Base-by-base conservation (phyloP, 208 protist species). In the Crithidia expoeki region DNA sequence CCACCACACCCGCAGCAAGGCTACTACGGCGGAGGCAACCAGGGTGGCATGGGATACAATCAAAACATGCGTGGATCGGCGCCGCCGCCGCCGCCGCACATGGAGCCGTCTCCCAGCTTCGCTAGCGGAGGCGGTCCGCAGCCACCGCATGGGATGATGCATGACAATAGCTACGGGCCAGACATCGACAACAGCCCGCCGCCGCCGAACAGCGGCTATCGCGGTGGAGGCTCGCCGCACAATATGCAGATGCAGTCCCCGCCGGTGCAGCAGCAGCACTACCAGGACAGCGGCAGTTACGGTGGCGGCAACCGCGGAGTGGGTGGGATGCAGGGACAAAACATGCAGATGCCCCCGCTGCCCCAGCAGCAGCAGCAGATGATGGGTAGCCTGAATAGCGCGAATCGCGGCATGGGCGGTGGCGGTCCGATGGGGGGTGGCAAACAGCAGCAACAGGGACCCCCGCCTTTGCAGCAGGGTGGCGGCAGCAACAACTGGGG, bases 221-320 rank as follows among this genome's bases (percentile, higher is more conserved):
- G 69, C 42, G 56, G 56, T n/a, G 56, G 56, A 9, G 33, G 53
- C 16, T 49, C 40, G 65, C 78, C 79, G 53, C 76, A 76, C 51
- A 64, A 76, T 47, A 77, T 84, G 77, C 70, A 78, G 34, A 83
- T 87, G 78, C 78, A 83, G 50, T 79, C 70, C 32, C 75, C 56
- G 11, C 64, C 72, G 2, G 63, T 78, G 52, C 74, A 81, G 52
- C 73, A 66, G 34, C 76, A 81, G 55, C 72, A 74, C 42, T 63
- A 78, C 47, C 67, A 73, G 28, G 64, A 61, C 14, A 79, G 73
- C 66, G 69, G 69, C 52, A 59, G 28, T 59, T 66, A 68, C 57
- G 65, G 73, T 40, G 47, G 73, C 58, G 59, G 51, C 23, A 38
- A 55, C n/a, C 63, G 74, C 33, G 69, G 67, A 27, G 57, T 16